These are phyloP conservation scores for Penicillium dipodomyicola DNA, from an alignment of 495 filamentous ascomycete species.

Conservation along the genomic window DNA sequence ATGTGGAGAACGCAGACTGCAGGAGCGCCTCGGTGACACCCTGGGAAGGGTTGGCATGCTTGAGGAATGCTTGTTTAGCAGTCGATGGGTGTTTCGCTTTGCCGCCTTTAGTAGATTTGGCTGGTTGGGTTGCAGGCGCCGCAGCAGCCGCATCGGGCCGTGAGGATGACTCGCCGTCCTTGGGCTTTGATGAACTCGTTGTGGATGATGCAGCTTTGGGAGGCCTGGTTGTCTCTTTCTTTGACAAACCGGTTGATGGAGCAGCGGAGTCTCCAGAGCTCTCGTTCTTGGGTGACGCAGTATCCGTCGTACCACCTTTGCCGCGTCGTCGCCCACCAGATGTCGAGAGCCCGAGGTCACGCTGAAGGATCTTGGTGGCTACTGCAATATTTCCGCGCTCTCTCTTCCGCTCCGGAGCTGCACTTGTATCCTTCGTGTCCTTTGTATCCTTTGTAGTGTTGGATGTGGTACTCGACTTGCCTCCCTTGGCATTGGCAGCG, in stretches of 20 bases:
- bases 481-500: constrained; percentile 36
- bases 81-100: constrained; percentile 48
- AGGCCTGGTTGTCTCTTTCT: constrained; percentile 35
- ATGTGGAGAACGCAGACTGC: constrained; percentile 64
- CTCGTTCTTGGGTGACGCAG: constrained; percentile 31
- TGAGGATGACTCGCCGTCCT: constrained; percentile 26
- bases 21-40: constrained; percentile 81
- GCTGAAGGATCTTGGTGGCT: constrained; percentile 82
- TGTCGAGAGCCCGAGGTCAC: constrained; percentile 80
- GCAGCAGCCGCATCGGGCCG: constrained; percentile 27
- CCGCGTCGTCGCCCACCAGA: constrained; percentile 50
- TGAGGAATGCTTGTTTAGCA: constrained; percentile 82
- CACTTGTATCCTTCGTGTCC: constrained; percentile 27
- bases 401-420: constrained; percentile 50
- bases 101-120: constrained; percentile 32
- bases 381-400: constrained; percentile 70
- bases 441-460: constrained; percentile 34
- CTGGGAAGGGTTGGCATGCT: constrained; percentile 88
- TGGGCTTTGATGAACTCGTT: constrained; percentile 22
- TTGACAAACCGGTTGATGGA: constrained; percentile 32
- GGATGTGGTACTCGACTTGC: constrained; percentile 28
- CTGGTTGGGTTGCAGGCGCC: constrained; percentile 29
- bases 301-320: constrained; percentile 33
- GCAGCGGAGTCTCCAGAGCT: constrained; percentile 27
- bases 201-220: constrained; percentile 26